Base-by-base conservation (phyloP, 345 rosid species). In the Rubroshorea leprosula region DNA sequence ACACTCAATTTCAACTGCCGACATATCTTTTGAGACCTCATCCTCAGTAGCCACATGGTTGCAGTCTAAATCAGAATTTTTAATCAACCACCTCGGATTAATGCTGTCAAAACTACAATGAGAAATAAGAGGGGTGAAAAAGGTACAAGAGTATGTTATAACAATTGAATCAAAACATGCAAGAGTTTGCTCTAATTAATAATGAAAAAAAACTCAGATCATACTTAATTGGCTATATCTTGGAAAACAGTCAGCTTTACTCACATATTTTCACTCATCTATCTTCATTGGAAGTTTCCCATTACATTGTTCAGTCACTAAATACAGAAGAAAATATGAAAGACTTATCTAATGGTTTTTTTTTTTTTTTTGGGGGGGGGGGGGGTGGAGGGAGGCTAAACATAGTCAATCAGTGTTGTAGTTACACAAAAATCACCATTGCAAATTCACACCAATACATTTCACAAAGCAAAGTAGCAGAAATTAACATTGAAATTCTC, bases 1-100 rank as follows among this genome's bases (percentile, higher is more conserved):
- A 51, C 72, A 76, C 51, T 72, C 79, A 39, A 69, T 67, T 26
- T 69, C 70, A 47, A 60, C 58, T 17, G 49, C 72, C 13, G 78
- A 69, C 35, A 68, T 55, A 48, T 86, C 86, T 31, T 78, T 69
- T 4, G 41, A 67, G 35, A 70, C 64, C 51, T 86, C 75, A 53
- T 72, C 86, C 35, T 76, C 81, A 17, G 70, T 61, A 47, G 77
- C 72, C 45, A 86, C 71, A 52, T 68, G 73, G 51, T 74, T 71
- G 47, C 71, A 74, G 16, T 72, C 73, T 54, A 81, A 66, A 47
- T 86, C 89, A 0, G 89, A 68, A 64, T 89, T 81, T 46, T 76
- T 67, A 47, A 83, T 76, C 24, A 82, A 81, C 69, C 93, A 77
- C 73, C 89, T 80, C 26, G 80, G 72, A 50, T 60, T 67, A 58